phyloP scores from a whole-genome alignment of 768 basidiomycete species.

The Pleurotus giganteus region DNA sequence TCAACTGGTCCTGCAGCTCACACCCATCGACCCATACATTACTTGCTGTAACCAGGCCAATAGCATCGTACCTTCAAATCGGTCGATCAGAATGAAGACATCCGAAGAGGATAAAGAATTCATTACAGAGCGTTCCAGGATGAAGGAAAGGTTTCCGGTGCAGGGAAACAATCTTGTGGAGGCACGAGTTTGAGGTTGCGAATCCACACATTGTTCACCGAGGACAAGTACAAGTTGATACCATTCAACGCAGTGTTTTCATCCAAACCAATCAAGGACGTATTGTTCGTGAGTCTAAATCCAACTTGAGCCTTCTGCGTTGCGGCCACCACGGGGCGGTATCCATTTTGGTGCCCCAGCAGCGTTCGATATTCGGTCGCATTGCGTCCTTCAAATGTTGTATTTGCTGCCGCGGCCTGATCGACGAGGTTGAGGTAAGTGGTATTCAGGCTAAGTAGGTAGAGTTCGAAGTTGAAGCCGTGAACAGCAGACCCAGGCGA shows the following conservation, averaged over 20 bases:
- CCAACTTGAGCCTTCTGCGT: conserved; percentile 17
- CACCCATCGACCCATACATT: conserved; percentile 18
- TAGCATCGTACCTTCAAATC: conserved; percentile 14
- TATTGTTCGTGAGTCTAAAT: conserved; percentile 14
- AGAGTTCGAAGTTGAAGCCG: conserved; percentile 16
- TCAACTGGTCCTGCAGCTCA: conserved; percentile 15
- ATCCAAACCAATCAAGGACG: conserved; percentile 16
- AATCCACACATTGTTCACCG: conserved; percentile 16
- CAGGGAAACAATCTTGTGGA: conserved; percentile 16
- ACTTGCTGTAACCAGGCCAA: conserved; percentile 15
- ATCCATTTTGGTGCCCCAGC: conserved; percentile 16
- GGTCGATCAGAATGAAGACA: background rate
- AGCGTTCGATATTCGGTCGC: conserved; percentile 15
- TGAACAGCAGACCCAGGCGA: conserved; percentile 13
- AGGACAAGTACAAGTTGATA: conserved; percentile 13
- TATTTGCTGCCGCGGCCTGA: conserved; percentile 13
- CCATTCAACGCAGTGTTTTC: conserved; percentile 14
- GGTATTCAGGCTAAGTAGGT: conserved; percentile 15
- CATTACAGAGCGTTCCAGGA: conserved; percentile 16
- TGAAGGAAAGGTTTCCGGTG: conserved; percentile 16
- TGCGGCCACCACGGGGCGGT: conserved; percentile 12
- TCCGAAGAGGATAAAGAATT: background rate
- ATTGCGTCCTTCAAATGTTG: conserved; percentile 18
- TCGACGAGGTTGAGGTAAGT: conserved; percentile 14
- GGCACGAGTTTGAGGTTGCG: conserved; percentile 17